Base-by-base conservation (phyloP, 2,329 filamentous ascomycete species). In the Graphiopsis chlorocephala region DNA sequence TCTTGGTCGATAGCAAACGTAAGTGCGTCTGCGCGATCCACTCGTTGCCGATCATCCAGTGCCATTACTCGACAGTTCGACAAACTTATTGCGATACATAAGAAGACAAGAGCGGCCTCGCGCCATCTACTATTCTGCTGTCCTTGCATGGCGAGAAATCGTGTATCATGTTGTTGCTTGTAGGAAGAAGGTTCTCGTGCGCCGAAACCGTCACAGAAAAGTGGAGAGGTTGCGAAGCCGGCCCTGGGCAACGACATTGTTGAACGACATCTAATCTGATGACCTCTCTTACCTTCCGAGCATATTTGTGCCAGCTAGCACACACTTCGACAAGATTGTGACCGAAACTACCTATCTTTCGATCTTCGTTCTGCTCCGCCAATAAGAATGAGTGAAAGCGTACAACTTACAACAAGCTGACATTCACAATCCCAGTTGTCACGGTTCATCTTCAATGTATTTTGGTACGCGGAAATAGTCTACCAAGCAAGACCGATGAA, bases 61-160 rank as follows among this genome's bases (percentile, higher is more conserved):
- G 38, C 38, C n/a, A 33, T 61, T 62, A 62, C 60, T 62, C 17
- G 48, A 62, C 53, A 31, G 14, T 47, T 55, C 20, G 53, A 62
- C 60, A 55, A 62, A 62, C 17, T 23, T 28, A 25, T 62, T 31
- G 12, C 47, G 29, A 17, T 31, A 31, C 14, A 29, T 31, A 26
- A 53, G 17, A 53, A 2, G 3, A 12, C 10, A 53, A 12, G 8
- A 29, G 15, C 26, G 14, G 17, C 15, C 38, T 45, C 12, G n/a
- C n/a, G n/a, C n/a, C 10, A 10, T 45, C 10, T 20, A n/a, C 11
- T 10, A 0, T 20, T 10, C n/a, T 20, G 38, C 7, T 45, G n/a
- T 10, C n/a, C 8, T 11, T n/a, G n/a, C 12, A 12, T 45, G 20
- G n/a, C 38, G 23, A 8, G 14, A 45, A 45, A 0, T 23, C 10